Percentiles rank a stretch among this genome's conserved stretches.
Conservation (phyloP, 2,329 filamentous ascomycete genomes). For the Penicillium olsonii region DNA sequence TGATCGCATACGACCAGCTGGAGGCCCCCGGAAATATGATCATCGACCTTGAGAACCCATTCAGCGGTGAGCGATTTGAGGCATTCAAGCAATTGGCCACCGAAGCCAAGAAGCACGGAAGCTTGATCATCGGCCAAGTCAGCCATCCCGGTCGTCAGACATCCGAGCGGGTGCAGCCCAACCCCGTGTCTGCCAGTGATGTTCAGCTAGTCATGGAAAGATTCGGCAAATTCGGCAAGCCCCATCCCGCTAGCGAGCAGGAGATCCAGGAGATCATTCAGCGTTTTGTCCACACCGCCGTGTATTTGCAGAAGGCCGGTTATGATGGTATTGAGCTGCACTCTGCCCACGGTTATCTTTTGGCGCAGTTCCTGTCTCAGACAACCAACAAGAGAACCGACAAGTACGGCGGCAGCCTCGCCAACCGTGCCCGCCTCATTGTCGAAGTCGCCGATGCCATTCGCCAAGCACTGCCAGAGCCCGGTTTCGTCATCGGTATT, state of each 20-base stretch:
- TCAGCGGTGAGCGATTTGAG: slow-evolving; percentile 17
- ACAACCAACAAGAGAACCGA: slow-evolving; percentile 20
- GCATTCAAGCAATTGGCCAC: slow-evolving; percentile 24
- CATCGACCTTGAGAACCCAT: slow-evolving; percentile 26
- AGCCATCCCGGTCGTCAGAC: slow-evolving; percentile 28
- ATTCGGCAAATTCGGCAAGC: slow-evolving; percentile 20
- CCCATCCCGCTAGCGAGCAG: slow-evolving; percentile 14
- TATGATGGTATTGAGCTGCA: slow-evolving; percentile 24
- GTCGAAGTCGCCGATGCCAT: slow-evolving; percentile 22
- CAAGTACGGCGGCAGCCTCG: slow-evolving; percentile 22
- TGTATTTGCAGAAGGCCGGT: slow-evolving; percentile 21
- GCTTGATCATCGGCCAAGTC: slow-evolving; percentile 25
- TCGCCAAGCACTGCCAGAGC: slow-evolving; percentile 14
- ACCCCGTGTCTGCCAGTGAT: slow-evolving; percentile 25
- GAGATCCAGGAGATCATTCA: slow-evolving; percentile 21
- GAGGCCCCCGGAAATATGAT: slow-evolving; percentile 31
- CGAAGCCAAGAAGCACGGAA: slow-evolving; percentile 25
- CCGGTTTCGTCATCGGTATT: slow-evolving; percentile 17
- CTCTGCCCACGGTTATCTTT: slow-evolving; percentile 23
- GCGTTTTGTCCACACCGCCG: slow-evolving; percentile 25
- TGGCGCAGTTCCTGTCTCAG: slow-evolving; percentile 23
- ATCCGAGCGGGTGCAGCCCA: slow-evolving; percentile 22
- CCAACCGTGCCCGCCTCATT: slow-evolving; percentile 24
- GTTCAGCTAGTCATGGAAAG: slow-evolving; percentile 20
- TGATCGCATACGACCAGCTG: slow-evolving; percentile 28